These are phyloP conservation scores for Verticillium nubilum DNA, from an alignment of 2,329 filamentous ascomycete species.

Conservation along the genomic window DNA sequence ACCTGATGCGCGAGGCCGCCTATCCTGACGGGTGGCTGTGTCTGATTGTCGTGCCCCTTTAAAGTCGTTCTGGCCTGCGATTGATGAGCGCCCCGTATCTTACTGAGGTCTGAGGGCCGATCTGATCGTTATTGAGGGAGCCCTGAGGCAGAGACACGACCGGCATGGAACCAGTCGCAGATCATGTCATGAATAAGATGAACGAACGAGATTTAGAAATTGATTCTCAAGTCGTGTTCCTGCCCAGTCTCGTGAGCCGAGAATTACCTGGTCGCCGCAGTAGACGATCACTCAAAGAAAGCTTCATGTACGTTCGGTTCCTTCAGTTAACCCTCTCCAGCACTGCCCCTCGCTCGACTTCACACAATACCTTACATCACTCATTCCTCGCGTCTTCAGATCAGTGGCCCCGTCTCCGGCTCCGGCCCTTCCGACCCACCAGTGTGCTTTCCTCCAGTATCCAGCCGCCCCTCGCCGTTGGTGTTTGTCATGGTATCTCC, in stretches of 20 bases:
- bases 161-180: too few relatives aligned
- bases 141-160: too few relatives aligned
- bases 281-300: not conserved
- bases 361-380: not conserved
- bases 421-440: not conserved
- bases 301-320: not conserved
- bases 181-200: too few relatives aligned
- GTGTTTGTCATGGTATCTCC: slow-evolving; percentile 9
- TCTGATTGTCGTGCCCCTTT: slow-evolving; percentile 70
- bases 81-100: too few relatives aligned
- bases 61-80: too few relatives aligned
- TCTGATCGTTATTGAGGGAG: too few relatives aligned
- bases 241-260: not conserved
- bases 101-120: too few relatives aligned
- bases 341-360: not conserved
- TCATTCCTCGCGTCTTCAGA: not conserved
- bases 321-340: not conserved
- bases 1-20: slow-evolving; percentile 73
- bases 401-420: not conserved
- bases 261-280: not conserved
- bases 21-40: slow-evolving; percentile 94
- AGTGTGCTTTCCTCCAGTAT: not conserved
- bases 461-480: not conserved
- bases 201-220: not conserved
- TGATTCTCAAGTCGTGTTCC: not conserved